Percentiles rank a stretch among this genome's conserved stretches.
Evolutionary conservation across 495 filamentous ascomycete genomes (phyloP).

Genomic region (Emericellopsis terricola): DNA sequence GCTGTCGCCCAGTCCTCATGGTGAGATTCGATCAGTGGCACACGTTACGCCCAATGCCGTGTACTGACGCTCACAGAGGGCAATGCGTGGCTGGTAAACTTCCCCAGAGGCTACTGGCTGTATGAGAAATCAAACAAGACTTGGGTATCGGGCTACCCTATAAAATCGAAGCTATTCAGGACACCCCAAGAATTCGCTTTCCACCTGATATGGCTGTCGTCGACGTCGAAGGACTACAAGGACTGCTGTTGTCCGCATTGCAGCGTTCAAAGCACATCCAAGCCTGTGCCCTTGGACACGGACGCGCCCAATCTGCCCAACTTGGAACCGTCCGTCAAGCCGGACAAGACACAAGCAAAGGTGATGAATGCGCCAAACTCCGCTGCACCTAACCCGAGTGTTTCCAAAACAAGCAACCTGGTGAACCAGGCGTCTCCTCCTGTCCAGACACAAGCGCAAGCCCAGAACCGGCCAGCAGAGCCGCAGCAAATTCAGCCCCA

Average conservation of each 20-base stretch:
- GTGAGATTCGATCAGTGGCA: too few species aligned
- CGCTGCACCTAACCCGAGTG: not conserved
- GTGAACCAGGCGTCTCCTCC: not conserved
- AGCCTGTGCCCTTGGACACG: not conserved
- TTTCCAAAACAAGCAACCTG: conserved; percentile 5
- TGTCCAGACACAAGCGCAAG: too few species aligned
- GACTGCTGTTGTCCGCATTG: conserved; percentile 4
- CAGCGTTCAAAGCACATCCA: not conserved
- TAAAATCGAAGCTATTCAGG: conserved; percentile 4
- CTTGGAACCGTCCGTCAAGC: not conserved
- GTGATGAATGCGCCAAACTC: not conserved
- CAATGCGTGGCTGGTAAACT: conserved; percentile 3
- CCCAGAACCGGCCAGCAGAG: too few species aligned
- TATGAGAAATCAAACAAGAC: conserved; percentile 4
- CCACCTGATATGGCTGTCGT: conserved; percentile 3
- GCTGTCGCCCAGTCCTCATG: conserved; percentile 3
- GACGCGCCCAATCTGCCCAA: not conserved
- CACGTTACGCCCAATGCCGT: too few species aligned
- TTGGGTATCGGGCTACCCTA: conserved; percentile 4
- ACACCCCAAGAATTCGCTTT: conserved; percentile 3
- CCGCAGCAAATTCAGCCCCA: too few species aligned
- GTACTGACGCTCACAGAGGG: conserved; percentile 1
- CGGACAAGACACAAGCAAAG: not conserved
- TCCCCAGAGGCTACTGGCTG: conserved; percentile 4
- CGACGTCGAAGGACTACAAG: conserved; percentile 3